Evolutionary conservation across 768 basidiomycete species (phyloP).

Genomic region (Boletus rubroflammeus): DNA sequence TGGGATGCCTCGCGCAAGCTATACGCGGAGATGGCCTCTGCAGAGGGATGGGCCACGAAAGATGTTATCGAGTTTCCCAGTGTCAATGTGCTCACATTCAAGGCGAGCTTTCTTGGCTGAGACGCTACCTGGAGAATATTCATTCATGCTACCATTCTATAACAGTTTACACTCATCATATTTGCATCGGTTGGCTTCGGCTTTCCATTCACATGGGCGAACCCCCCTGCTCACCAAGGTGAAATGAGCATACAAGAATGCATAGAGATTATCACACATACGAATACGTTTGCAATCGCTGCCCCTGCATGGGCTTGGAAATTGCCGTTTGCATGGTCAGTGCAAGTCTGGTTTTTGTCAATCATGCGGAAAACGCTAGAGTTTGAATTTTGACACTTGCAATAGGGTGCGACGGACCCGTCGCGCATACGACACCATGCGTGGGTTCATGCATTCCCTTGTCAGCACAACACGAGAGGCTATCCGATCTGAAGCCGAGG

Average conservation of each 20-base stretch:
- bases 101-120: conserved; percentile 6
- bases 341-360: not conserved
- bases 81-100: conserved; percentile 17
- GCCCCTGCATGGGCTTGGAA: conserved; percentile 24
- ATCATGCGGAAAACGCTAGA: too few relatives aligned
- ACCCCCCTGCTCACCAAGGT: conserved; percentile 11
- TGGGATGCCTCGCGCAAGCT: conserved; percentile 18
- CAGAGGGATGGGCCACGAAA: conserved; percentile 19
- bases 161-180: conserved; percentile 21
- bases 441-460: conserved; percentile 17
- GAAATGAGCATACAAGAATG: conserved; percentile 23
- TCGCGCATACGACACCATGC: conserved; percentile 20
- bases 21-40: conserved; percentile 18
- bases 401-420: conserved; percentile 20
- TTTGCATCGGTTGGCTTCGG: conserved; percentile 25
- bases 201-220: conserved; percentile 20
- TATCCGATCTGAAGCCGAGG: conserved; percentile 8
- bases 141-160: not conserved
- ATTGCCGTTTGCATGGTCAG: conserved; percentile 19
- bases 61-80: conserved; percentile 12
- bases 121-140: not conserved
- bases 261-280: conserved; percentile 13
- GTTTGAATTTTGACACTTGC: not conserved
- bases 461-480: conserved; percentile 8
- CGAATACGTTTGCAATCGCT: conserved; percentile 11